These are phyloP conservation scores for Myxozyma geophila DNA, from an alignment of 805 yeast species.

Conservation along the genomic window DNA sequence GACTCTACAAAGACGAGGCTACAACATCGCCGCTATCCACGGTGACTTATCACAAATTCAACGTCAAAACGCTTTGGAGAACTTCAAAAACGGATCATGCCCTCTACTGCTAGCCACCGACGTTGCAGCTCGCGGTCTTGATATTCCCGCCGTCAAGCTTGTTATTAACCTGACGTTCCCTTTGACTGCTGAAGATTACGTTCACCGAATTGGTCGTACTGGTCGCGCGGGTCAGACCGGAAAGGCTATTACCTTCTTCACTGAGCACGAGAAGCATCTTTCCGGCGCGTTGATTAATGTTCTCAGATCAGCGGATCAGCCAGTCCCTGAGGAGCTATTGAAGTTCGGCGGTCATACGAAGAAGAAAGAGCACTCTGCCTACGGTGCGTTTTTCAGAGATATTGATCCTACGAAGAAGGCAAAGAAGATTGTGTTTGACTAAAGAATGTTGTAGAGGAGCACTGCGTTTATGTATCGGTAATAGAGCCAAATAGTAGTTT, in stretches of 20 bases:
- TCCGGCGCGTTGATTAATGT: conserved; percentile 94
- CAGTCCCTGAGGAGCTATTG: conserved; percentile 90
- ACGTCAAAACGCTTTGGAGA: conserved; percentile 83
- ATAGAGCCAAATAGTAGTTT: background rate
- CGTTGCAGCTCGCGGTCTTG: conserved; percentile 95
- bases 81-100: conserved; percentile 79
- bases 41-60: conserved; percentile 94
- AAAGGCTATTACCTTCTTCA: conserved; percentile 90
- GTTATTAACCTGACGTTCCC: conserved; percentile 97
- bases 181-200: conserved; percentile 93
- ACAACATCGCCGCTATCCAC: conserved; percentile 87
- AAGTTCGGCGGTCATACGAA: conserved; percentile 98
- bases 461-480: no score
- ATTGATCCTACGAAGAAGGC: conserved; percentile 83
- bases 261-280: conserved; percentile 94
- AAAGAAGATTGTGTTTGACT: conserved; percentile 86
- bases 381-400: conserved; percentile 95
- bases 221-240: conserved; percentile 98
- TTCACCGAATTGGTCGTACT: conserved; percentile 96
- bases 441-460: conserved; percentile 19
- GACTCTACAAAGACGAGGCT: conserved; percentile 71
- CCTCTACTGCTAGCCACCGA: conserved; percentile 90
- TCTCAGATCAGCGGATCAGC: conserved; percentile 89
- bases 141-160: conserved; percentile 94
- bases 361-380: conserved; percentile 96